These are phyloP conservation scores for Xylariaceae sp. DNA, from an alignment of 2,329 filamentous ascomycete genomes.

Conservation along the genomic window DNA sequence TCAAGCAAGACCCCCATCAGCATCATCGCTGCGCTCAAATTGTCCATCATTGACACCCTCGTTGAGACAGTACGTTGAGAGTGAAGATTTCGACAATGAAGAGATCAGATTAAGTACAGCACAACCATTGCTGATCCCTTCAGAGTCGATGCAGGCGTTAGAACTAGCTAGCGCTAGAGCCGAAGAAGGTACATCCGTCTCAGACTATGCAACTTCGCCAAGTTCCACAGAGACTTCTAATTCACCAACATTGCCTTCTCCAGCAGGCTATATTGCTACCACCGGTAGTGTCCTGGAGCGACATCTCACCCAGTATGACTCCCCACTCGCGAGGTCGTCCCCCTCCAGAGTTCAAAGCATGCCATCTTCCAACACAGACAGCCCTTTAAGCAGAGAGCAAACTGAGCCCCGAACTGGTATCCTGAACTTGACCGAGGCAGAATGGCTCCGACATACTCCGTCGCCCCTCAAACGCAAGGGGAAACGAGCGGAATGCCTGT, in stretches of 20 bases:
- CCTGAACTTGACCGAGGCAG: slow-evolving; percentile 38
- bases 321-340: slow-evolving; percentile 29
- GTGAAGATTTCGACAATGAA: slow-evolving; percentile 43
- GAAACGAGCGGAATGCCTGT: slow-evolving; percentile 24
- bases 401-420: slow-evolving; percentile 13
- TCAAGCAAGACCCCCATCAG: slow-evolving; percentile 36
- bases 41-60: slow-evolving; percentile 45
- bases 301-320: slow-evolving; percentile 39
- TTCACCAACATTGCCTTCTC: slow-evolving; percentile 37
- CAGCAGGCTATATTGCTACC: slow-evolving; percentile 40
- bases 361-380: slow-evolving; percentile 20
- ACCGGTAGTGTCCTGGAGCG: slow-evolving; percentile 42
- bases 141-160: slow-evolving; percentile 39
- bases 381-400: slow-evolving; percentile 3
- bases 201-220: slow-evolving; percentile 41
- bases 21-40: slow-evolving; percentile 38
- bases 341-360: slow-evolving; percentile 24
- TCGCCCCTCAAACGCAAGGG: slow-evolving; percentile 34
- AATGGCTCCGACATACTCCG: slow-evolving; percentile 42
- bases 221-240: slow-evolving; percentile 34
- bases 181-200: slow-evolving; percentile 35
- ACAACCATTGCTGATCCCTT: slow-evolving; percentile 37
- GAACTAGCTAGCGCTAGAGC: slow-evolving; percentile 28
- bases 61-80: slow-evolving; percentile 41
- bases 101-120: slow-evolving; percentile 40